Evolutionary conservation across 2,329 filamentous ascomycete species (phyloP).

Genomic region (Trichoderma asperellum): DNA sequence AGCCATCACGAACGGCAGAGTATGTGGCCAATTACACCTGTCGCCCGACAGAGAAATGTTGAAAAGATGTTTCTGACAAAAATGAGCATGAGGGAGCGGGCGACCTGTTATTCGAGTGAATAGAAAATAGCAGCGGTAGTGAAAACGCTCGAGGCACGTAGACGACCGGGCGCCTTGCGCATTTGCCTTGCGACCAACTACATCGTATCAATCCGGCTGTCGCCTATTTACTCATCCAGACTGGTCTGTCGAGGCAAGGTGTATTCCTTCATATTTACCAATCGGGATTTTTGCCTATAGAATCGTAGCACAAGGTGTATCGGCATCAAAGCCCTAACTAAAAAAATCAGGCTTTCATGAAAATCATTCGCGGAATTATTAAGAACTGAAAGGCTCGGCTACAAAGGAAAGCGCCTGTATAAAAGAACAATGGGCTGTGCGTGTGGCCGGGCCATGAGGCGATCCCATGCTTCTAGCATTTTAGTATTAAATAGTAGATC

Average conservation of each 20-base stretch:
- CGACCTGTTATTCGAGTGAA: neutral
- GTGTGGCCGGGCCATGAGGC: neutral
- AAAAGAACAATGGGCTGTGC: neutral
- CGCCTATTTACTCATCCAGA: neutral
- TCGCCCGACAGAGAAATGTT: neutral
- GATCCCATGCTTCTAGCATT: neutral
- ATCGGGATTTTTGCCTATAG: neutral
- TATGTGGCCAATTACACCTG: neutral
- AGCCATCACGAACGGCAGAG: constrained; percentile 20
- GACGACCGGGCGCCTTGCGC: constrained; percentile 16
- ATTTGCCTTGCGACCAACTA: neutral
- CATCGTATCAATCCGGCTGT: neutral
- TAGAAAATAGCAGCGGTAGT: neutral
- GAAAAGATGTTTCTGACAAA: neutral
- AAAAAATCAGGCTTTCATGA: neutral
- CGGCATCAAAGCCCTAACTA: neutral
- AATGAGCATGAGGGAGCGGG: neutral
- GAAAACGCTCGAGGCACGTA: constrained; percentile 20
- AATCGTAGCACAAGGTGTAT: neutral
- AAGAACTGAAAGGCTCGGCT: neutral
- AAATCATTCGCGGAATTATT: neutral
- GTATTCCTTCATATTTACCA: neutral
- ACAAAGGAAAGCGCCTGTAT: neutral
- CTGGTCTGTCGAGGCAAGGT: neutral
- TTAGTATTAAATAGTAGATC: neutral